Evolutionary conservation across 805 yeast genomes (phyloP).

Genomic region (Schwanniomyces occidentalis): DNA sequence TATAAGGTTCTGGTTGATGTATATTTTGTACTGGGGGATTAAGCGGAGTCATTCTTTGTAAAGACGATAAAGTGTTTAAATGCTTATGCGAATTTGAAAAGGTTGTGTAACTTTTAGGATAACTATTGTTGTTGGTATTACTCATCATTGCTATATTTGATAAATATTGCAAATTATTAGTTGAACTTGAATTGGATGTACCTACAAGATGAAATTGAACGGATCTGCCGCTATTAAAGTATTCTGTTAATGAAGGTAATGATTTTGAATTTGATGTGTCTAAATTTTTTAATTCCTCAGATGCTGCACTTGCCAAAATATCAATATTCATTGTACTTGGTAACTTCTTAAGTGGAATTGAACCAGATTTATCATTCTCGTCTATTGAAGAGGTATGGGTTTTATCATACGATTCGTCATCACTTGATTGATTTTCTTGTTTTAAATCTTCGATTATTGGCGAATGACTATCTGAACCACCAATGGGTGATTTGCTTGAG

Average conservation of each 20-base stretch:
- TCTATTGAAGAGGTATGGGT: slow-evolving; percentile 4
- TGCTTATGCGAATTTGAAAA: slow-evolving; percentile 16
- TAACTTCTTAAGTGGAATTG: slow-evolving; percentile 1
- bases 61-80: slow-evolving; percentile 43
- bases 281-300: slow-evolving; percentile 50
- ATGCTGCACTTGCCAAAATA: slow-evolving; percentile 54
- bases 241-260: slow-evolving; percentile 52
- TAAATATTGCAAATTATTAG: slow-evolving; percentile 22
- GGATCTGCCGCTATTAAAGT: slow-evolving; percentile 27
- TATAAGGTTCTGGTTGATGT: slow-evolving; percentile 14
- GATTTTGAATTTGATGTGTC: slow-evolving; percentile 46
- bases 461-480: neutral
- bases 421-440: neutral
- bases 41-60: slow-evolving; percentile 66
- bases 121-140: slow-evolving; percentile 1
- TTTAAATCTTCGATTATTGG: neutral
- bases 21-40: slow-evolving; percentile 13
- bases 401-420: slow-evolving; percentile 1
- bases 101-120: slow-evolving; percentile 16
- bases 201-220: slow-evolving; percentile 10
- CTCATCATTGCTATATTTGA: slow-evolving; percentile 21
- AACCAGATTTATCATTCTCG: slow-evolving; percentile 1
- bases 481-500: neutral
- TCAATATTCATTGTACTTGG: slow-evolving; percentile 43
- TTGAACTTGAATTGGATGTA: slow-evolving; percentile 8